phyloP scores from a whole-genome alignment of 495 filamentous ascomycete genomes.

The Penicillium bialowiezense region DNA sequence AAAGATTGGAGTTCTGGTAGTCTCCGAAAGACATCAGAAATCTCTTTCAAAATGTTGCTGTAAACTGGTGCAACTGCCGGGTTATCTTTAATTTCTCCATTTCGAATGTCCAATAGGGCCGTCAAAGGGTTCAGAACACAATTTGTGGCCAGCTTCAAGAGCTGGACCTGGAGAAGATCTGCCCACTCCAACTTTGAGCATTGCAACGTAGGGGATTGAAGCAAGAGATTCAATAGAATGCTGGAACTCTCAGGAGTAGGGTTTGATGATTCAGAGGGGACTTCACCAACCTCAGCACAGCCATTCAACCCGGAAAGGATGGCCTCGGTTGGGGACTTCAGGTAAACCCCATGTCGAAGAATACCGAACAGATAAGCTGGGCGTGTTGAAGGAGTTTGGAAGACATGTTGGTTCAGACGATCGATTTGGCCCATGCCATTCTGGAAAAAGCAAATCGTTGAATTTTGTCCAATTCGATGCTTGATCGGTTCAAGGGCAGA shows the following conservation, averaged over 20 bases:
- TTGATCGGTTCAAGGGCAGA: constrained; percentile 19
- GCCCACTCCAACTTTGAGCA: constrained; percentile 27
- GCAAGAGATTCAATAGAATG: constrained; percentile 28
- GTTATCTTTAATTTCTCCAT: constrained; percentile 60
- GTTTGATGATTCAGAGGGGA: background rate
- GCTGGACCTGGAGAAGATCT: constrained; percentile 45
- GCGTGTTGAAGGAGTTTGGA: constrained; percentile 9
- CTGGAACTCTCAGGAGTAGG: constrained; percentile 5
- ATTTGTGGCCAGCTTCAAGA: constrained; percentile 73
- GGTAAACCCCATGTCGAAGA: constrained; percentile 21
- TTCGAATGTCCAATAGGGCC: constrained; percentile 60
- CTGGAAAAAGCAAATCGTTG: constrained; percentile 23
- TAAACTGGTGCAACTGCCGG: constrained; percentile 43
- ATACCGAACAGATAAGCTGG: constrained; percentile 24
- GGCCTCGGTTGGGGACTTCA: constrained; percentile 18
- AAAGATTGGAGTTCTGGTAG: constrained; percentile 56
- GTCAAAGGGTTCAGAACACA: constrained; percentile 73
- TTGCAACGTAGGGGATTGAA: constrained; percentile 25
- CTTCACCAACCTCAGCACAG: constrained; percentile 10
- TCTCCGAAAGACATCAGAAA: constrained; percentile 48
- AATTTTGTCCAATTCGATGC: constrained; percentile 19
- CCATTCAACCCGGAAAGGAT: constrained; percentile 19
- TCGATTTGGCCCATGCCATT: constrained; percentile 26
- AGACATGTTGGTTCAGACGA: constrained; percentile 16
- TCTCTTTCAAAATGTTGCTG: constrained; percentile 53